Conservation (phyloP, 192 early-diverging fungal species). For the Backusella westeae region DNA sequence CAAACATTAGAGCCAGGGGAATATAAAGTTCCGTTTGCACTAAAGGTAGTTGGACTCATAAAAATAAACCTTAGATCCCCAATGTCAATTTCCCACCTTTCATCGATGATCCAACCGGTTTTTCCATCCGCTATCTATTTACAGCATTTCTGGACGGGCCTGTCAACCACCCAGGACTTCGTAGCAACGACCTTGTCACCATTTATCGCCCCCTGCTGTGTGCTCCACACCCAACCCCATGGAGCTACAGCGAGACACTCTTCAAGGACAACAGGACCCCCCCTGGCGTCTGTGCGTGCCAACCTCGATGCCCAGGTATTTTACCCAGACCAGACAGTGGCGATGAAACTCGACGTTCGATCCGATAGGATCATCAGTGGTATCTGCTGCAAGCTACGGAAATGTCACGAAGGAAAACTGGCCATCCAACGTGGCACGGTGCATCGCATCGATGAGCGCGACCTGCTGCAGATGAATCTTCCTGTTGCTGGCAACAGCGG, state of each 20-base stretch:
- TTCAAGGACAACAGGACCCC: constrained; percentile 23
- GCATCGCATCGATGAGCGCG: constrained; percentile 16
- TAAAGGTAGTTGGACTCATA: constrained; percentile 28
- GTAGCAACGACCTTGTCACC: constrained; percentile 29
- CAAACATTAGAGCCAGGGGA: constrained; percentile 26
- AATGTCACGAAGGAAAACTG: constrained; percentile 27
- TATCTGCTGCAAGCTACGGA: constrained; percentile 17
- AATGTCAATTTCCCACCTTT: constrained; percentile 42
- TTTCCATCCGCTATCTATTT: constrained; percentile 32
- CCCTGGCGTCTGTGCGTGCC: constrained; percentile 15
- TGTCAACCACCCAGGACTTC: constrained; percentile 21
- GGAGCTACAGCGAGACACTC: constrained; percentile 20
- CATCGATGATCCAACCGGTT: constrained; percentile 35
- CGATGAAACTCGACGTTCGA: neutral
- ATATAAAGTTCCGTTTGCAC: constrained; percentile 36
- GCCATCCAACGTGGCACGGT: constrained; percentile 18
- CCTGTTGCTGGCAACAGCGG: neutral
- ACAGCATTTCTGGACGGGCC: constrained; percentile 37
- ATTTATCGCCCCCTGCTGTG: constrained; percentile 35
- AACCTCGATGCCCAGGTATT: constrained; percentile 20
- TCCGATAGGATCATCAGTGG: constrained; percentile 5
- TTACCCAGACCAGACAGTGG: constrained; percentile 19
- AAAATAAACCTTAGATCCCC: constrained; percentile 25
- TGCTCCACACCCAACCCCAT: constrained; percentile 28
- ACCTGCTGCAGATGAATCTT: neutral